A percentile compares a stretch with the other conserved stretches of the same genome.
phyloP scores from a whole-genome alignment of 1,284 basidiomycete species.

The Xanthoconium separans region DNA sequence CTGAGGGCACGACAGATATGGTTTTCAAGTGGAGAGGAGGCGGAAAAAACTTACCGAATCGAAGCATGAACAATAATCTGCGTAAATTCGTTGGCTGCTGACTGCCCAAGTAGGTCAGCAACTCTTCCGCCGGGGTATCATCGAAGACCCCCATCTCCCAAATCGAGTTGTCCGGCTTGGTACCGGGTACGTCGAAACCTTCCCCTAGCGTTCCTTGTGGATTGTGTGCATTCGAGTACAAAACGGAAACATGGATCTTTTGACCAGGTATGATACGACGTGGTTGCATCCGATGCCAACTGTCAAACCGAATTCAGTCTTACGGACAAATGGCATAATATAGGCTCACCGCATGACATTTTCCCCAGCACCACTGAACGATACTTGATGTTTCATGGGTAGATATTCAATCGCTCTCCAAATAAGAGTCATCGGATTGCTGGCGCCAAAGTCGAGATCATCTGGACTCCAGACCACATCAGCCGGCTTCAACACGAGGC shows the following conservation, averaged over 20 bases:
- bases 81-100: slow-evolving; percentile 21
- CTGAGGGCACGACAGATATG: no score
- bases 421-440: slow-evolving; percentile 18
- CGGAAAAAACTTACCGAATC: no score
- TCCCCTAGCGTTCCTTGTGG: no score
- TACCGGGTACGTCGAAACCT: no score
- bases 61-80: slow-evolving; percentile 27
- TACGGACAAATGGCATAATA: no score
- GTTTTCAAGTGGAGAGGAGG: no score
- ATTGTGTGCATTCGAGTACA: no score
- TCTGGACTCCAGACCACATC: slow-evolving; percentile 27
- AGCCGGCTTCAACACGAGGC: slow-evolving; percentile 21
- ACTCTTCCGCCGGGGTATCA: slow-evolving; percentile 13
- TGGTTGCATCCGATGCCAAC: slow-evolving; percentile 16
- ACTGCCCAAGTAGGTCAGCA: slow-evolving; percentile 13
- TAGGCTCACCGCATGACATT: no score
- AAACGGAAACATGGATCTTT: slow-evolving; percentile 29
- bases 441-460: slow-evolving; percentile 22
- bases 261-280: slow-evolving; percentile 33
- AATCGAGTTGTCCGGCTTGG: slow-evolving; percentile 2
- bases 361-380: slow-evolving; percentile 13
- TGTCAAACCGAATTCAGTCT: no score
- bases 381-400: slow-evolving; percentile 29
- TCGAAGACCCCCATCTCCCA: slow-evolving; percentile 32
- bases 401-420: slow-evolving; percentile 28